Conservation (phyloP, 345 rosid genomes). For the Nephelium lappaceum region DNA sequence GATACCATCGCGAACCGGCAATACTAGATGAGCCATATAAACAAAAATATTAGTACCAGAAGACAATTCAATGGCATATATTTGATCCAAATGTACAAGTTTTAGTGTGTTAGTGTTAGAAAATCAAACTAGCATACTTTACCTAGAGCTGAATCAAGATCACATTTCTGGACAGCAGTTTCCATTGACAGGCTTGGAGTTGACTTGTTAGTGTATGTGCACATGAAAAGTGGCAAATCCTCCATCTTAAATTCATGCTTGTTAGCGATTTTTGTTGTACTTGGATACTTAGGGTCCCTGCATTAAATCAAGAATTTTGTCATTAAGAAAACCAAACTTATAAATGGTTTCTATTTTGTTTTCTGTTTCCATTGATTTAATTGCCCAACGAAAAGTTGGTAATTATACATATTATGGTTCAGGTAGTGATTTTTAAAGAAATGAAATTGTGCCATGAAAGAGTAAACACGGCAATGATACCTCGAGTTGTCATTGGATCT, state of each 20-base stretch:
- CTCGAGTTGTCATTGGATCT: constrained; percentile 28
- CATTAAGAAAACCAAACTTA: too few relatives aligned
- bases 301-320: neutral
- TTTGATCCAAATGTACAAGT: neutral
- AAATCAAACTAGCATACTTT: neutral
- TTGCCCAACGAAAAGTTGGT: too few relatives aligned
- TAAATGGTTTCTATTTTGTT: neutral
- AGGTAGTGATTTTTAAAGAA: neutral
- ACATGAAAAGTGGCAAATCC: constrained; percentile 43
- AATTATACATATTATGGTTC: too few relatives aligned
- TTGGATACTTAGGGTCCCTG: constrained; percentile 32
- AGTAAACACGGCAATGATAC: constrained; percentile 15
- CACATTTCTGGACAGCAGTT: constrained; percentile 5
- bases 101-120: too few relatives aligned
- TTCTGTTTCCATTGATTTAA: too few relatives aligned
- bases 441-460: neutral
- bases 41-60: neutral
- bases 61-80: neutral
- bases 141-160: constrained; percentile 26
- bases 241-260: constrained; percentile 22
- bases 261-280: neutral
- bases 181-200: neutral
- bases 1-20: constrained; percentile 43
- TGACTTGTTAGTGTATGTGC: constrained; percentile 29
- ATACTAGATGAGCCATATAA: neutral